Base-by-base conservation (phyloP, 805 yeast genomes). In the Metschnikowia gruessii region DNA sequence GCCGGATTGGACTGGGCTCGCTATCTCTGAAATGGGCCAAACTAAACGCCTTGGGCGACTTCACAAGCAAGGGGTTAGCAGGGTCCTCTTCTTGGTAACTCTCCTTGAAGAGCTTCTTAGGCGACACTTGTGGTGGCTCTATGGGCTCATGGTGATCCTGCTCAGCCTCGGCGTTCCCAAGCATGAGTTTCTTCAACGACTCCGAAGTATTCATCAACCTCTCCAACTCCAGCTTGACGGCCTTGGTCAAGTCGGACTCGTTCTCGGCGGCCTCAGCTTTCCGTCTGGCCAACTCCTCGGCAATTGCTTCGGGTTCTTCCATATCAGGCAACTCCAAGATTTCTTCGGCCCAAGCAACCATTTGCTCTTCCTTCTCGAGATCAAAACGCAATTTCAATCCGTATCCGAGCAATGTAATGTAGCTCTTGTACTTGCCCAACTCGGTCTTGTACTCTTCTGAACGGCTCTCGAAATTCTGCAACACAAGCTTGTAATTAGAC, bases 311-410 rank as follows among this genome's bases (percentile, higher is more conserved):
- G n/a, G 47, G 49, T 13, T 39, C 44, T 11, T 51, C 44, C 18
- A 40, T 34, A 13, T 29, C 40, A 16, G 41, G 39, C 17, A 28
- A 18, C 21, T 33, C 31, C 13, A 24, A 34, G 7, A 50, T 40
- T 8, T 52, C 52, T 12, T 37, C 43, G n/a, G 33, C 22, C 54
- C 51, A 47, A 13, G 11, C 11, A 6, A 32, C 41, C 37, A 46
- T 40, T 12, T 37, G 46, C 48, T 67, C 69, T 42, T 62, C 65
- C 33, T 59, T 65, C 48, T 70, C 72, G 48, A 70, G 60, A 45
- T 74, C 75, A 43, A 65, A 68, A 49, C 81, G 66, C 47, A 76
- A 61, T 46, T 69, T 72, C 48, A 77, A 69, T 0, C 77, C 81
- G 53, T 65, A 66, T n/a, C 75, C 78, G 36, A 78, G 63, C 43